These are phyloP conservation scores for Colletotrichum echinochloae DNA, from an alignment of 2,329 filamentous ascomycete species.

Conservation along the genomic window DNA sequence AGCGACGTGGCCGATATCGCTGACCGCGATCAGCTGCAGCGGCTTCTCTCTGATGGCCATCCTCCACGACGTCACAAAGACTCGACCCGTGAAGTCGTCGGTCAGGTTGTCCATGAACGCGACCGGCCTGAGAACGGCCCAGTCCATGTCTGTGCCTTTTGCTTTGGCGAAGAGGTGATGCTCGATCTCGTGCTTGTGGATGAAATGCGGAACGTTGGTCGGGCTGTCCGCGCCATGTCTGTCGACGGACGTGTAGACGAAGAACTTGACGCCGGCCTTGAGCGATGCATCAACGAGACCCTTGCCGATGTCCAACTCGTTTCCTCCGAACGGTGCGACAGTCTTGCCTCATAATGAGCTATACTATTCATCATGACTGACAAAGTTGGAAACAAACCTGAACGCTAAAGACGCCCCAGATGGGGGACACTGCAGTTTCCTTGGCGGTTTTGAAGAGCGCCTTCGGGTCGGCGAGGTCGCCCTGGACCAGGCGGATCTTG, in stretches of 20 bases:
- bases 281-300: constrained; percentile 66
- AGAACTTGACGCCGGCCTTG: constrained; percentile 65
- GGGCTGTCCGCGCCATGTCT: constrained; percentile 66
- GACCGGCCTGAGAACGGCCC: constrained; percentile 54
- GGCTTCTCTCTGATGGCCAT: constrained; percentile 48
- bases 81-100: constrained; percentile 46
- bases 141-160: constrained; percentile 47
- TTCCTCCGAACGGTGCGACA: constrained; percentile 50
- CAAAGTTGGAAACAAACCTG: constrained; percentile 54
- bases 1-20: constrained; percentile 55
- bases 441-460: constrained; percentile 61
- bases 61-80: constrained; percentile 50
- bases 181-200: constrained; percentile 70
- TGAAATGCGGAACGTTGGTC: constrained; percentile 71
- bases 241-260: constrained; percentile 73
- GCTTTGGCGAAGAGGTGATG: constrained; percentile 64
- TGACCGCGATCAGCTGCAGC: constrained; percentile 51
- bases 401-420: constrained; percentile 73
- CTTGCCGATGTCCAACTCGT: constrained; percentile 65
- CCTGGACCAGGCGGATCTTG: constrained; percentile 67
- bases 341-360: constrained; percentile 36
- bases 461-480: constrained; percentile 64
- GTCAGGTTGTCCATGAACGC: constrained; percentile 57
- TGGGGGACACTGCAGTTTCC: constrained; percentile 43
- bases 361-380: not conserved